A percentile compares a stretch with the other conserved stretches of the same genome.
These are phyloP conservation scores for Eimeria nieschulzi DNA, from an alignment of 169 alveolate genomes.

Conservation along the genomic window DNA sequence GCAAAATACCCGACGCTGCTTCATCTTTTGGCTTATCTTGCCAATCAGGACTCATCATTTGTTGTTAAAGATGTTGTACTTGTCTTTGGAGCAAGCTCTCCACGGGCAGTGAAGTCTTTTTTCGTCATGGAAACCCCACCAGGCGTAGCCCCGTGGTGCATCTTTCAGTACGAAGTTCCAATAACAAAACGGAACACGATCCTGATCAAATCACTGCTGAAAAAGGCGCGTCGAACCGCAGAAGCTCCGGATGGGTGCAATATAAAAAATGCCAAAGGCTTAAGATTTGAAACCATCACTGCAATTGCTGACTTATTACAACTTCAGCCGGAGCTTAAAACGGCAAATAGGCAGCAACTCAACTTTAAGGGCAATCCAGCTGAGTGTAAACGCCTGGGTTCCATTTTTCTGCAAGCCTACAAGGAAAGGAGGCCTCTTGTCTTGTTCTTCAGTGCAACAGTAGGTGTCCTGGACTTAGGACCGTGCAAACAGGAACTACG, in stretches of 20 bases:
- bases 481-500: too few species aligned
- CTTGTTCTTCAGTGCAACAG: conserved; percentile 47
- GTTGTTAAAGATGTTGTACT: conserved; percentile 17
- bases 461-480: background rate
- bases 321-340: conserved; percentile 46
- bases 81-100: conserved; percentile 54
- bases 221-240: conserved; percentile 55
- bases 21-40: conserved; percentile 51
- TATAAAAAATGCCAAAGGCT: conserved; percentile 39
- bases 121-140: conserved; percentile 56
- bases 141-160: conserved; percentile 68
- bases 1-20: conserved; percentile 39
- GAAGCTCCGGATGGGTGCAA: conserved; percentile 73
- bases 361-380: conserved; percentile 58
- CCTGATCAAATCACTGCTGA: conserved; percentile 13
- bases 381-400: conserved; percentile 54
- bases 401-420: conserved; percentile 44
- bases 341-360: conserved; percentile 57
- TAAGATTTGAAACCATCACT: conserved; percentile 50
- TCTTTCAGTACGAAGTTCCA: conserved; percentile 57
- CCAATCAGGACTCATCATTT: conserved; percentile 37
- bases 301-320: conserved; percentile 20
- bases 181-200: conserved; percentile 53
- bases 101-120: conserved; percentile 52
- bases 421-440: conserved; percentile 30